Evolutionary conservation across 345 rosid genomes (phyloP), one percentile per base, ranked within the genome.

Genomic region (Gossypium thurberi): DNA sequence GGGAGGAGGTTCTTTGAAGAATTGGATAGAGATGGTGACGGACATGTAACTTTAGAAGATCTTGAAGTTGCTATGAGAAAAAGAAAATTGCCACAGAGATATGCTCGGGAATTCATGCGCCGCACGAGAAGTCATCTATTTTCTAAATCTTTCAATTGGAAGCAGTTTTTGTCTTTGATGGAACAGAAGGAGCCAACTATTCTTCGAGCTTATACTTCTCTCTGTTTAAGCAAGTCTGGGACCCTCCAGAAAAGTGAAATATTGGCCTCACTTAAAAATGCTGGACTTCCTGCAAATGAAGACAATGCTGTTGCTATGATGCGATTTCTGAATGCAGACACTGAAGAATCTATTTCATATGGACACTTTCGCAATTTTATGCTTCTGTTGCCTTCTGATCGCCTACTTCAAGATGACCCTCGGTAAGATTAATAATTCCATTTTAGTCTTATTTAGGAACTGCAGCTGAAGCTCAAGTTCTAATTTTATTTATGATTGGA

Each of bases 211-310:
- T 95, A 92, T 72, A 95, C 99, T 68, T 89, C 98, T 77, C 88
- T 95, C 4, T 92, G 99, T 80, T 84, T 92, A 75, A 88, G 87
- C 88, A 88, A 95, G 81, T 95, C 96, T 57, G 99, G 99, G 71
- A 95, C 99, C 47, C 91, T 95, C 47, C 88, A 95, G 82, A 95
- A 89, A 85, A 95, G 99, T 83, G 94, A 92, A 87, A 88, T 95
- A 81, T 74, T 95, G 85, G 93, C 95, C 72, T 95, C 98, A 43
- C 83, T 95, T 2, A 80, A 87, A 74, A 89, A 91, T 83, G 89
- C 99, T 55, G 97, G 98, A 66, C 97, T 95, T 85, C 99, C 99
- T 2, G 97, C 96, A n/a, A 95, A 92, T 81, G 99, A 91, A 81
- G 98, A 92, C 77, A 89, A 91, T 82, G 99, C 99, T 76, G 85